A percentile compares a stretch with the other conserved stretches of the same genome.
Evolutionary conservation across 1,284 basidiomycete genomes (phyloP).

Genomic region (Omphalotus olearius): DNA sequence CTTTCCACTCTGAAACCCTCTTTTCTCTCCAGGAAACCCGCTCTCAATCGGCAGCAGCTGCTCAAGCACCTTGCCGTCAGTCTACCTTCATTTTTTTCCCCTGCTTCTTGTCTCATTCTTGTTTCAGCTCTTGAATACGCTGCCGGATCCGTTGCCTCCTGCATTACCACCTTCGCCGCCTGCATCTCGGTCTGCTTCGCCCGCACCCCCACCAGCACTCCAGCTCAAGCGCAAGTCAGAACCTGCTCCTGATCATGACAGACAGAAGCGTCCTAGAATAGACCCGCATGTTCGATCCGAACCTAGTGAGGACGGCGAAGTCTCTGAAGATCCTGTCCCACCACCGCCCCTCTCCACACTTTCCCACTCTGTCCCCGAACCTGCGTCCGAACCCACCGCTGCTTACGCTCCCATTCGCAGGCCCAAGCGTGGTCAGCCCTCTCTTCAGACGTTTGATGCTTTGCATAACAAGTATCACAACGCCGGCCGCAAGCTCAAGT

Average conservation of each 20-base stretch:
- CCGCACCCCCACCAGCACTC: slow-evolving; percentile 19
- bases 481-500: slow-evolving; percentile 65
- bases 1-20: slow-evolving; percentile 10
- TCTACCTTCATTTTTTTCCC: slow-evolving; percentile 16
- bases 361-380: slow-evolving; percentile 26
- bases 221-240: slow-evolving; percentile 62
- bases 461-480: slow-evolving; percentile 62
- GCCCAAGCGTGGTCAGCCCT: slow-evolving; percentile 48
- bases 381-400: slow-evolving; percentile 25
- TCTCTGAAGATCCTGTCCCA: slow-evolving; percentile 35
- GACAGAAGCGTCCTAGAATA: slow-evolving; percentile 54
- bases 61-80: slow-evolving; percentile 55
- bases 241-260: slow-evolving; percentile 37
- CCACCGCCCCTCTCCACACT: slow-evolving; percentile 20
- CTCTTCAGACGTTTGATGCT: slow-evolving; percentile 42
- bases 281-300: slow-evolving; percentile 35
- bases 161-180: slow-evolving; percentile 66
- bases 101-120: slow-evolving; percentile 16
- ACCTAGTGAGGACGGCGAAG: slow-evolving; percentile 55
- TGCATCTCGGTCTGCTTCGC: slow-evolving; percentile 54
- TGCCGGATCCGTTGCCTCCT: slow-evolving; percentile 53
- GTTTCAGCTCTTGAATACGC: slow-evolving; percentile 53
- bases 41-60: slow-evolving; percentile 58
- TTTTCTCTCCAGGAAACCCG: slow-evolving; percentile 30
- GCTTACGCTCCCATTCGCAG: slow-evolving; percentile 59